Base-by-base conservation (phyloP, 2,329 filamentous ascomycete genomes). In the Fusarium paranaense region DNA sequence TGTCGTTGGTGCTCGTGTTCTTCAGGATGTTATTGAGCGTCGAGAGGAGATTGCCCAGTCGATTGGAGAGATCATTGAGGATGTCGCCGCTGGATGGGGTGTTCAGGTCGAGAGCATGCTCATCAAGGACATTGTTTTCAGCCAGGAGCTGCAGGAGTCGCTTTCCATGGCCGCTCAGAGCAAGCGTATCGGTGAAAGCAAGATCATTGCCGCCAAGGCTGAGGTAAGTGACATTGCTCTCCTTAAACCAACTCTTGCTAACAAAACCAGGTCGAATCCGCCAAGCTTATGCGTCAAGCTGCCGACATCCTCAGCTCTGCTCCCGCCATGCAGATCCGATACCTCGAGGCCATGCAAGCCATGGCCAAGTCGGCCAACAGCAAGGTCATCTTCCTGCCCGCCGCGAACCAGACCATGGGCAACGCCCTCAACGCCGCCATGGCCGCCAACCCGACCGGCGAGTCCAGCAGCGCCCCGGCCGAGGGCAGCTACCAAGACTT, bases 101-200 rank as follows among this genome's bases (percentile, higher is more conserved):
- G 96, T 98, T 9, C 91, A 94, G 81, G 97, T 98, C 67, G 97
- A 98, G 88, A 95, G 93, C 80, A 99, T 99, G 96, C 91, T 99
- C 77, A 96, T 99, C 90, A 98, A 99, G 87, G 97, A 99, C 84
- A 97, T 99, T 81, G 94, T 98, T 82, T 99, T 99, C 90, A 95
- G 92, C 85, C 91, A 95, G 81, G 97, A 98, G 77, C 89, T 99
- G 52, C 97, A 99, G 85, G 96, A 98, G 80, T 97, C 94, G 20
- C 90, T 99, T 59, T 97, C 94, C 81, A 98, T 99, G 97, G 97
- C 97, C 42, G 97, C 97, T 5, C 97, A 99, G 89, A 95, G 93
- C 87, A 98, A 98, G 93, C 93, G 97, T 78, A 98, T 98, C 66
- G 97, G 97, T 86, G 97, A 99, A 85, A 95, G 93, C 86, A 99